phyloP scores from a whole-genome alignment of 2,329 filamentous ascomycete genomes.

The Colletotrichum eleusines region DNA sequence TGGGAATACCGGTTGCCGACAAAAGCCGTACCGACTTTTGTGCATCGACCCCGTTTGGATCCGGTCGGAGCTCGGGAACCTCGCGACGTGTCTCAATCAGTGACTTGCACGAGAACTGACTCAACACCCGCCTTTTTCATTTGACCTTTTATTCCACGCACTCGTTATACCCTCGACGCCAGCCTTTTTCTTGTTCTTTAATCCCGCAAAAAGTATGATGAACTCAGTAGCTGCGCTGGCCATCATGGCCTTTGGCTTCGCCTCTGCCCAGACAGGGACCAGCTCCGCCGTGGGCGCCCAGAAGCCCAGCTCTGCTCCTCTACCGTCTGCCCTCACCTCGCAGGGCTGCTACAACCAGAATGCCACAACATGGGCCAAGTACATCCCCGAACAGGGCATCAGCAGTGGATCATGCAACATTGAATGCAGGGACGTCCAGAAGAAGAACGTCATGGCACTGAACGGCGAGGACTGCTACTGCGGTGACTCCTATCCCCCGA shows the following conservation, averaged over 20 bases:
- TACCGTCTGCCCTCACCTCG: conserved; percentile 53
- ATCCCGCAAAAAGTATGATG: conserved; percentile 33
- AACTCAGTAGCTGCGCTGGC: conserved; percentile 35
- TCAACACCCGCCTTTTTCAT: conserved; percentile 16
- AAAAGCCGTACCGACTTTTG: conserved; percentile 5
- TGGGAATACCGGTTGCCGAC: conserved; percentile 14
- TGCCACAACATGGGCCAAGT: conserved; percentile 53
- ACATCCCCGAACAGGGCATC: conserved; percentile 43
- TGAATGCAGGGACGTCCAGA: conserved; percentile 40
- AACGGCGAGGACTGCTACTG: conserved; percentile 78
- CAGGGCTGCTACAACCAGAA: conserved; percentile 65
- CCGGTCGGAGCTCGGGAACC: conserved; percentile 11
- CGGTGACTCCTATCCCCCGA: conserved; percentile 75
- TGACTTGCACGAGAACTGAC: conserved; percentile 20
- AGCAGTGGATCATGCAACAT: conserved; percentile 58
- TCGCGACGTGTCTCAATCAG: conserved; percentile 15
- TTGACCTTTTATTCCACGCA: conserved; percentile 9
- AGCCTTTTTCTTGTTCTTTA: neutral
- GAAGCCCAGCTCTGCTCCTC: conserved; percentile 53
- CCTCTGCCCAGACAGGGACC: conserved; percentile 27
- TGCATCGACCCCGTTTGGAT: conserved; percentile 7
- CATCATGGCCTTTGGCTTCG: conserved; percentile 33
- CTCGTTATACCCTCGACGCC: conserved; percentile 24
- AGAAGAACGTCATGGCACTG: conserved; percentile 71
- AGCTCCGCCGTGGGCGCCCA: conserved; percentile 45